These are phyloP conservation scores for Anthracocystis setariae DNA, from an alignment of 1,284 basidiomycete genomes.

Conservation along the genomic window DNA sequence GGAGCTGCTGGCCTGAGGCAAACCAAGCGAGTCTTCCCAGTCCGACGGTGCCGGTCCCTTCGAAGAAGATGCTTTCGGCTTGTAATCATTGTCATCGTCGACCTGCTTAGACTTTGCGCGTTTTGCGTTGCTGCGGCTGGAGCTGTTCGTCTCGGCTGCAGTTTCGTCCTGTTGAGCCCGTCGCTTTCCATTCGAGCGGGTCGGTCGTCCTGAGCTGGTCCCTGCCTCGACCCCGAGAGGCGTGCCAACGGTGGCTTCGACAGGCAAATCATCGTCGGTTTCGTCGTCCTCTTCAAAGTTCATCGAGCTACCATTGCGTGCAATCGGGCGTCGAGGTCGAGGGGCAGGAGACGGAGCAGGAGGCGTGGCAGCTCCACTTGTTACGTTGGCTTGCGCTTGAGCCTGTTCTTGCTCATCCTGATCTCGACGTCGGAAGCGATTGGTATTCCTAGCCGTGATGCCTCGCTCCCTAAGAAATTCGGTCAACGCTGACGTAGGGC, in stretches of 20 bases:
- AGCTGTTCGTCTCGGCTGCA: slow-evolving; percentile 68
- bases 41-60: slow-evolving; percentile 72
- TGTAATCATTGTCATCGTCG: slow-evolving; percentile 67
- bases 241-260: slow-evolving; percentile 59
- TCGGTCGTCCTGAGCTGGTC: slow-evolving; percentile 68
- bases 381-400: slow-evolving; percentile 69
- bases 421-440: slow-evolving; percentile 66
- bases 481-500: slow-evolving; percentile 89
- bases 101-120: slow-evolving; percentile 30
- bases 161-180: slow-evolving; percentile 20
- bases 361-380: neutral
- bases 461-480: slow-evolving; percentile 86
- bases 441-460: slow-evolving; percentile 78
- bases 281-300: slow-evolving; percentile 73
- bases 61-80: slow-evolving; percentile 71
- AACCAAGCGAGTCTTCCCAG: slow-evolving; percentile 67
- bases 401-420: slow-evolving; percentile 65
- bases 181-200: slow-evolving; percentile 37
- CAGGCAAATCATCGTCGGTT: slow-evolving; percentile 74
- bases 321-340: slow-evolving; percentile 19
- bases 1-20: slow-evolving; percentile 69
- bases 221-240: slow-evolving; percentile 32
- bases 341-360: slow-evolving; percentile 12
- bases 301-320: slow-evolving; percentile 45
- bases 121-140: slow-evolving; percentile 57